Evolutionary conservation across 2,329 filamentous ascomycete genomes (phyloP).

Genomic region (Endothia cerciana): DNA sequence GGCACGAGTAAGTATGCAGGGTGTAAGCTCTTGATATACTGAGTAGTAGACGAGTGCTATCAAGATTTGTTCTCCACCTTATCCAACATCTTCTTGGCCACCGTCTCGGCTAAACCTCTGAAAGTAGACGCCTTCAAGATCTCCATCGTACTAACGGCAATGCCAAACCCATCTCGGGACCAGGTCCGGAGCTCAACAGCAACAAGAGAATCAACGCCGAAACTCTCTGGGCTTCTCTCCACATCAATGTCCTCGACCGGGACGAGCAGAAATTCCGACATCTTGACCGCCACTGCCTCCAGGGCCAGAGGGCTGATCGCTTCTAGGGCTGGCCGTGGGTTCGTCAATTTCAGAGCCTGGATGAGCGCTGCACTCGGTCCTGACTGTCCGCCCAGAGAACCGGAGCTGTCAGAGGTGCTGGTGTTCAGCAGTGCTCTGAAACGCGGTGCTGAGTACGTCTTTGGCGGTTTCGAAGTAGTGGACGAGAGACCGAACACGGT

Average conservation of each 20-base stretch:
- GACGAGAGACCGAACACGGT: conserved; percentile 2
- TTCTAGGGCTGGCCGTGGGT: neutral
- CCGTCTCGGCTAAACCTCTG: neutral
- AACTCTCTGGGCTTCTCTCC: conserved; percentile 4
- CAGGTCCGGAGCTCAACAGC: conserved; percentile 19
- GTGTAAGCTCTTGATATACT: too few species aligned
- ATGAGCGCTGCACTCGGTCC: neutral
- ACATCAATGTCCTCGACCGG: conserved; percentile 9
- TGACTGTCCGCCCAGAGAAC: neutral
- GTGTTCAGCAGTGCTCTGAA: neutral
- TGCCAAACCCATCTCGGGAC: conserved; percentile 1
- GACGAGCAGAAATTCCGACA: conserved; percentile 15
- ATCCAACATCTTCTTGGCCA: neutral
- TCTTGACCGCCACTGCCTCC: conserved; percentile 7
- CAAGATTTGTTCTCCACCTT: neutral
- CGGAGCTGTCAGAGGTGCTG: neutral
- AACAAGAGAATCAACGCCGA: conserved; percentile 16
- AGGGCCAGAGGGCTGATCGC: neutral
- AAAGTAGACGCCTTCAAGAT: neutral
- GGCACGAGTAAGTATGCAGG: too few species aligned
- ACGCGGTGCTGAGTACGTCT: neutral
- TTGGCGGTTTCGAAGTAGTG: neutral
- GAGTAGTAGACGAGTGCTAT: neutral
- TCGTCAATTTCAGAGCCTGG: neutral
- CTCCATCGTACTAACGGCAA: neutral